Evolutionary conservation across 202 grass and related monocot species (phyloP), one percentile per base, ranked within the genome.

Genomic region (Brachypodium distachyon): DNA sequence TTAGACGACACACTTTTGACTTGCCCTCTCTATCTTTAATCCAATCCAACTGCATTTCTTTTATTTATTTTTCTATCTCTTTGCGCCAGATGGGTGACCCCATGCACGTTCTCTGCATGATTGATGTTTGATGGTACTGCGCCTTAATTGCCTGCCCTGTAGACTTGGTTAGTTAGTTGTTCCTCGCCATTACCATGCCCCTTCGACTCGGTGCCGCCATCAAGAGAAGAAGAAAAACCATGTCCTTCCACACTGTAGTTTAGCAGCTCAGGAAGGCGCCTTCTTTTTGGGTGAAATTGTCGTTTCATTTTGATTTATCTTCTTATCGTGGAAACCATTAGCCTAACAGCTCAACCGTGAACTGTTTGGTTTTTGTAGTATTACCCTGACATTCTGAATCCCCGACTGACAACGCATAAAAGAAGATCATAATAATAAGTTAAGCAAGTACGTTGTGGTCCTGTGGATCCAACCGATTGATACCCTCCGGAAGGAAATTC

Each of bases 91-190:
- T 69, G 23, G n/a, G n/a, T 36, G 46, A 43, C 37, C n/a, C 27
- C 75, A 84, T 80, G 76, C 86, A 84, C 81, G 86, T 50, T 79
- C 61, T 75, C 70, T 26, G 81, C 76, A 76, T 84, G 81, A 80
- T 79, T 73, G 46, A 61, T 17, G n/a, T n/a, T n/a, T n/a, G n/a
- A n/a, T n/a, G n/a, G n/a, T n/a, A n/a, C n/a, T n/a, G 12, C 65
- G 22, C 10, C 37, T 84, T 40, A 67, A 22, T 68, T 52, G 68
- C 74, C 49, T 67, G 55, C 50, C 1, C 61, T 29, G 4, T 14
- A 66, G 26, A 21, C 7, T 6, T 32, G 6, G 41, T 65, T 7
- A 44, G 80, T 83, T 83, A 53, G 86, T 5, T 63, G 69, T 63
- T 88, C 81, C 53, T 83, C 85, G 68, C 72, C 59, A 74, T 57